Evolutionary conservation across 163 green algal species (phyloP).

Genomic region (Chloromonas sp.): DNA sequence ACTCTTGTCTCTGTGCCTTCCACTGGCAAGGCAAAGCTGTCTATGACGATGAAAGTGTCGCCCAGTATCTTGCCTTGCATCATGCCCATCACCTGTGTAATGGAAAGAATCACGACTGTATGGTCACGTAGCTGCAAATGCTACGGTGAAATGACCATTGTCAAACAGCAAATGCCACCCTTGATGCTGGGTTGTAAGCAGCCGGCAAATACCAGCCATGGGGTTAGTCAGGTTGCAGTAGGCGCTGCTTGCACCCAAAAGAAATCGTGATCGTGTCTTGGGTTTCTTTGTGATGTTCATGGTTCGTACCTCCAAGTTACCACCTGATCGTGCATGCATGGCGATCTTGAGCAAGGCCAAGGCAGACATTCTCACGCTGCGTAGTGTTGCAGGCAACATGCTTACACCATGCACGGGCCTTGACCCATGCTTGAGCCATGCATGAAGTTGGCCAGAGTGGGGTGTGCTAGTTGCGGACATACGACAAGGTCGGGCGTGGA

Average conservation of each 20-base stretch:
- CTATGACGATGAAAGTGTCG: slow-evolving; percentile 92
- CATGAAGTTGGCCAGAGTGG: neutral
- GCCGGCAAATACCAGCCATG: neutral
- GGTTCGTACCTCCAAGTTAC: slow-evolving; percentile 76
- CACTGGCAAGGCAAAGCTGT: slow-evolving; percentile 93
- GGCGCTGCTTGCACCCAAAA: neutral
- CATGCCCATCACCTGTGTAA: slow-evolving; percentile 72
- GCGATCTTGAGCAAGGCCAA: slow-evolving; percentile 91
- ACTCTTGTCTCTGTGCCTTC: slow-evolving; percentile 96
- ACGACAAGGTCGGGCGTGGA: too few relatives aligned
- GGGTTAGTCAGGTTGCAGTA: neutral
- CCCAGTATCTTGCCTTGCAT: slow-evolving; percentile 80
- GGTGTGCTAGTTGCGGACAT: too few relatives aligned
- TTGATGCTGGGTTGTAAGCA: neutral
- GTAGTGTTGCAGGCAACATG: slow-evolving; percentile 11
- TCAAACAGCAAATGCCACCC: too few relatives aligned
- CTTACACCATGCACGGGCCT: neutral
- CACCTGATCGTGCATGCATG: slow-evolving; percentile 84
- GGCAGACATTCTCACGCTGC: slow-evolving; percentile 79
- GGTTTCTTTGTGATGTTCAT: too few relatives aligned
- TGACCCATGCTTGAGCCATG: neutral
- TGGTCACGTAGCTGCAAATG: neutral
- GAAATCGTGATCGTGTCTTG: too few relatives aligned
- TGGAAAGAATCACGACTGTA: neutral
- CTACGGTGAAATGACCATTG: too few relatives aligned